Evolutionary conservation across 345 rosid species (phyloP), one percentile per base, ranked within the genome.

Genomic region (Geranium brycei): DNA sequence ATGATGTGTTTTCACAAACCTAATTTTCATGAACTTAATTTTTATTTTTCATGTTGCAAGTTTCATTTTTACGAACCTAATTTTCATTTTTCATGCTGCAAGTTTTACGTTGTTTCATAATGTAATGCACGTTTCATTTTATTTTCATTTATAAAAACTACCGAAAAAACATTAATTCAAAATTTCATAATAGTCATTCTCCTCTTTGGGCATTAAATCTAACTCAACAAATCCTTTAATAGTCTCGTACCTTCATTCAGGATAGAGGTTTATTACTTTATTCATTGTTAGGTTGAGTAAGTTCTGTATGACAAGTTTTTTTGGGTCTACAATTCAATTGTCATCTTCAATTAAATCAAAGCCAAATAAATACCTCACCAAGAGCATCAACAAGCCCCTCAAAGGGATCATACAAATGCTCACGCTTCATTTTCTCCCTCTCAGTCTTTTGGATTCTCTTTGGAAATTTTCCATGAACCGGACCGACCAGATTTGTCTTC

Each of bases 341-440:
- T 28, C 19, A 41, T 17, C 30, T 5, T 23, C 17, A 41, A 41
- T 12, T 3, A 38, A 59, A 31, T 30, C 38, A 19, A 14, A 13
- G 53, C 0, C 6, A 32, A 28, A 60, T 15, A 40, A 41, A 38
- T 61, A 71, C 19, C 66, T 66, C 86, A 91, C 99, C 97, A 28
- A 95, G 85, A 31, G 86, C 81, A 66, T 59, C 70, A 18, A 87
- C 95, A 65, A 93, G 83, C 61, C 87, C 88, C 67, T 81, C 66
- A 72, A 93, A 93, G 41, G 86, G 91, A 23, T 88, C 96, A 72
- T 90, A 90, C 85, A 93, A 76, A 69, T 87, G 97, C 79, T 90
- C 96, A 6, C 97, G 97, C 76, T 93, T 93, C 74, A 82, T 83
- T 78, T 81, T 90, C 87, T 93, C 99, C 66, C 95, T 78, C 81